Base-by-base conservation (phyloP, 176 grass and related monocot species). In the Hordeum vulgare region DNA sequence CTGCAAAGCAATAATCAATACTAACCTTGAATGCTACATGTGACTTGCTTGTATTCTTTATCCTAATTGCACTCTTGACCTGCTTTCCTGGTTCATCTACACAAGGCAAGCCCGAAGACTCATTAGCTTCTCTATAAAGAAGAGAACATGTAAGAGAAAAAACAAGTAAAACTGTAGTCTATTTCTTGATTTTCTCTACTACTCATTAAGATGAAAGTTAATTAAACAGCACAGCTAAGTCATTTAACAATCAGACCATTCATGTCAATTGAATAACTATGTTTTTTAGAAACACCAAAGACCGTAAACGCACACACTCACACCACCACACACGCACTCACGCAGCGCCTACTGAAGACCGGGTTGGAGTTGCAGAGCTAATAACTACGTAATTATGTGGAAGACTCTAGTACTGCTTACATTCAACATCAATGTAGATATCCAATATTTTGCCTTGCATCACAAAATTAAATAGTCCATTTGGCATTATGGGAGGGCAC, bases 31-130 rank as follows among this genome's bases (percentile, higher is more conserved):
- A 99, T 85, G 91, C 93, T 61, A 94, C 89, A 78, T 92, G 86
- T 37, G 91, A 96, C 66, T 99, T 99, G 93, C 93, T 96, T 74
- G 89, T 92, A 80, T 99, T 99, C 81, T 99, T 99, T 87, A 96
- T 99, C 93, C 84, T 91, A 72, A 99, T 84, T 41, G 93, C 96
- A 24, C 96, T 99, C 77, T 61, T 99, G 40, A 90, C 96, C 89
- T 96, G 93, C 79, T 99, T 95, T 40, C 96, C 96, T 82, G 93
- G 91, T 92, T 99, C 91, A 90, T 99, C 96, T 99, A 87, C 70
- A 88, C 34, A 73, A 75, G 57, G 17, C 3, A 92, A 83, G 31
- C 72, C 8, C 0, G 29, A 18, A 35, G 42, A 66, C 61, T 13
- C 42, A 66, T 78, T 72, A 89, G 78, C 54, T 44, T 85, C 71